Evolutionary conservation across 2,329 filamentous ascomycete species (phyloP).

Genomic region (Amauroascus verrucosus): DNA sequence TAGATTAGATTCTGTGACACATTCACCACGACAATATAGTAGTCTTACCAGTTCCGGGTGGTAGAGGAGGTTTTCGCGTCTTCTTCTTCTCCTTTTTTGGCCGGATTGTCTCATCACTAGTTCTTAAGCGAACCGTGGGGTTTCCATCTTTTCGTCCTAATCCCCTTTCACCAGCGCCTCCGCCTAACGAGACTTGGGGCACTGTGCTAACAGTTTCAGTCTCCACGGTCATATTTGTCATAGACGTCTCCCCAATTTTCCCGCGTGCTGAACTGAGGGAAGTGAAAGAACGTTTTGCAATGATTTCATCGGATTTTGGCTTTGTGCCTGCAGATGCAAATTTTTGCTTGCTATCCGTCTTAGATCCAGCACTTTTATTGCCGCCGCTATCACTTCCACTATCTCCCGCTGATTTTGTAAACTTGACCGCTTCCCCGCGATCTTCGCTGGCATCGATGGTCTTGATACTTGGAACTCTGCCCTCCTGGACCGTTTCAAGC

Average conservation of each 20-base stretch:
- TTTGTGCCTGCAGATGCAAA: slow-evolving; percentile 30
- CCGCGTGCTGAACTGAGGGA: slow-evolving; percentile 54
- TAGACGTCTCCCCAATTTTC: slow-evolving; percentile 62
- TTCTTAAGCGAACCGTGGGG: slow-evolving; percentile 71
- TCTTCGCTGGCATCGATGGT: slow-evolving; percentile 34
- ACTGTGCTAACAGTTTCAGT: slow-evolving; percentile 91
- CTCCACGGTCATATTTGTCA: slow-evolving; percentile 91
- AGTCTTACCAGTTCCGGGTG: slow-evolving; percentile 21
- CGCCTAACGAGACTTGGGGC: slow-evolving; percentile 67
- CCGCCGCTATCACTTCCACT: slow-evolving; percentile 47
- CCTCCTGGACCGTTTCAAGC: slow-evolving; percentile 86
- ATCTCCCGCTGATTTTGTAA: slow-evolving; percentile 42
- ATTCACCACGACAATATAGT: not conserved
- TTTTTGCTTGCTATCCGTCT: slow-evolving; percentile 25
- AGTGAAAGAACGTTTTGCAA: slow-evolving; percentile 58
- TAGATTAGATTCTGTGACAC: slow-evolving; percentile 2
- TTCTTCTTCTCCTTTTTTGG: slow-evolving; percentile 91
- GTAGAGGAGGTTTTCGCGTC: slow-evolving; percentile 56
- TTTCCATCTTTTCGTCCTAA: slow-evolving; percentile 53
- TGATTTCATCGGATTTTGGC: slow-evolving; percentile 43
- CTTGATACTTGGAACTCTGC: slow-evolving; percentile 65
- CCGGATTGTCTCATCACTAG: slow-evolving; percentile 89
- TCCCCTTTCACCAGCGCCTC: slow-evolving; percentile 45
- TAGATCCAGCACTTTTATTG: slow-evolving; percentile 25
- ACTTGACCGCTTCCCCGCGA: slow-evolving; percentile 22